Evolutionary conservation across 2,329 filamentous ascomycete genomes (phyloP).

Genomic region (Ophiosphaerella herpotricha): DNA sequence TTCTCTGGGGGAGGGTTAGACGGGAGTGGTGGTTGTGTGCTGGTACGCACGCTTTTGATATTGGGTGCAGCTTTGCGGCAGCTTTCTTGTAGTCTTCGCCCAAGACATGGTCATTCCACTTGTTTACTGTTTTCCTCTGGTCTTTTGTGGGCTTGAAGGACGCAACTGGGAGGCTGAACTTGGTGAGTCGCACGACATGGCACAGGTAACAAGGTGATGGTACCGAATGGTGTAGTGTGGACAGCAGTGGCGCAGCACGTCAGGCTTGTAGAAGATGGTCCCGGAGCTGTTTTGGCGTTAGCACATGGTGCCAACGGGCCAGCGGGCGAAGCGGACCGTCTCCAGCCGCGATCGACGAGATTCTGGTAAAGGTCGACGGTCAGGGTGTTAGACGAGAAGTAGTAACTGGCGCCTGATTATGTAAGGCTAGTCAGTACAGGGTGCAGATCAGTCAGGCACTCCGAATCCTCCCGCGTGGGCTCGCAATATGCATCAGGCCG

Average conservation of each 20-base stretch:
- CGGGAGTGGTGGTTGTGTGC: neutral
- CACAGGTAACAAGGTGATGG: constrained; percentile 1
- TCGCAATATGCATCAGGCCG: neutral
- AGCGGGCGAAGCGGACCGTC: constrained; percentile 58
- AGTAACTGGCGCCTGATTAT: constrained; percentile 72
- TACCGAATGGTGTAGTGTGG: constrained; percentile 82
- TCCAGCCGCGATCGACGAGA: constrained; percentile 77
- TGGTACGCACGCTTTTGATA: constrained; percentile 64
- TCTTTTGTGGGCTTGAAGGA: constrained; percentile 70
- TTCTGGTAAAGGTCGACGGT: constrained; percentile 70
- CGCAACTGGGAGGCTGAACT: constrained; percentile 64
- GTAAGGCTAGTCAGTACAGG: constrained; percentile 26
- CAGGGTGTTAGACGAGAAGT: constrained; percentile 65
- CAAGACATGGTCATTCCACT: constrained; percentile 73
- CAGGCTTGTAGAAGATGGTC: constrained; percentile 74
- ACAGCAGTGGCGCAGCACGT: constrained; percentile 81
- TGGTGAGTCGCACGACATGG: constrained; percentile 9
- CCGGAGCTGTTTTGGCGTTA: constrained; percentile 48
- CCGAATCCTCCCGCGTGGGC: constrained; percentile 14
- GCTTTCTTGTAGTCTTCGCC: constrained; percentile 71
- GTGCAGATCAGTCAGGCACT: constrained; percentile 1
- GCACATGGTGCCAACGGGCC: neutral
- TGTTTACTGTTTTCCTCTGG: constrained; percentile 75
- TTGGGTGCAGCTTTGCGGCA: constrained; percentile 67
- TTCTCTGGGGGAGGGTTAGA: constrained; percentile 45